phyloP scores from a whole-genome alignment of 2,329 filamentous ascomycete species.

The Colletotrichum tanaceti region DNA sequence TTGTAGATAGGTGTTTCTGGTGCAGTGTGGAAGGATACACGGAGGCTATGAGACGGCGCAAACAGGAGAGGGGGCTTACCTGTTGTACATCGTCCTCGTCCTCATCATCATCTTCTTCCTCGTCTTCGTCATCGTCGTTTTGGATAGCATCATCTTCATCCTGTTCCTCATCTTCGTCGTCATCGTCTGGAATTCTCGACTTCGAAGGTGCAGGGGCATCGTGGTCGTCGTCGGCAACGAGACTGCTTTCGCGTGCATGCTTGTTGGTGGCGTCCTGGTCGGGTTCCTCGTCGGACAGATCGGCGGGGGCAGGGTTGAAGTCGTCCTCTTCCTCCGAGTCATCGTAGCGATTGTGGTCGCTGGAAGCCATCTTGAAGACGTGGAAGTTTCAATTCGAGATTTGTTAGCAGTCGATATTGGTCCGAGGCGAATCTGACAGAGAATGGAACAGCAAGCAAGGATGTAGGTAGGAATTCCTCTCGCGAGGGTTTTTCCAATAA shows the following conservation, averaged over 20 bases:
- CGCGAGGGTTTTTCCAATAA: background rate
- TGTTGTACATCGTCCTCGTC: constrained; percentile 77
- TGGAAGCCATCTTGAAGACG: constrained; percentile 58
- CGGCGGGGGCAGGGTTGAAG: constrained; percentile 85
- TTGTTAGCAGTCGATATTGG: background rate
- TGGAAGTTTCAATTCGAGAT: background rate
- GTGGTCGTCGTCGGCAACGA: constrained; percentile 52
- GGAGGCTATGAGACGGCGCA: background rate
- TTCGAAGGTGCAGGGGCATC: constrained; percentile 49
- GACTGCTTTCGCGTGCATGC: constrained; percentile 51
- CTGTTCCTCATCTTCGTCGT: constrained; percentile 58
- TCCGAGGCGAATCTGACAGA: background rate
- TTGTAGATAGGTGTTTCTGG: background rate
- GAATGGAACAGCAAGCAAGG: background rate
- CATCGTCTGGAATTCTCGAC: constrained; percentile 45
- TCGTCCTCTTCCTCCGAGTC: constrained; percentile 84
- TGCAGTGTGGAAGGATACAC: background rate
- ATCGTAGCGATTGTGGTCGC: constrained; percentile 62
- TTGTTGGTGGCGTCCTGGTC: constrained; percentile 55
- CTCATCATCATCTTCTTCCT: constrained; percentile 59
- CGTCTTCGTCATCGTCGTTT: constrained; percentile 50
- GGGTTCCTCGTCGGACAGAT: constrained; percentile 78
- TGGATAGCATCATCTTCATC: constrained; percentile 55
- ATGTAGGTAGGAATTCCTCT: background rate
- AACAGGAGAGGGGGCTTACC: constrained; percentile 50